phyloP scores from a whole-genome alignment of 176 grass and related monocot genomes.

The Rhynchospora pubera region DNA sequence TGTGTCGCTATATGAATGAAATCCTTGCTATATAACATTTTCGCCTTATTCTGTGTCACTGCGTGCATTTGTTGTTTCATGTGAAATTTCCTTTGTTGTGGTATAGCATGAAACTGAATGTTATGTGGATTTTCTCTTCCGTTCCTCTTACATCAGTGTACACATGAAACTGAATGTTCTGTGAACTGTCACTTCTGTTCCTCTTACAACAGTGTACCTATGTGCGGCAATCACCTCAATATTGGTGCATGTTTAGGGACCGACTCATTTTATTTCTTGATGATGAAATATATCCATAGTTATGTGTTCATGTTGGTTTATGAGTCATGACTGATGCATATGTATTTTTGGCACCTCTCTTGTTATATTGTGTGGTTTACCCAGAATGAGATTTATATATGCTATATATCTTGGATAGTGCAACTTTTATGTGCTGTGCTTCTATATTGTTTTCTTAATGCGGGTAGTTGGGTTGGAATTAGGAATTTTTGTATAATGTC shows the following conservation, averaged over 20 bases:
- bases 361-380: not conserved
- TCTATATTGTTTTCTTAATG: not conserved
- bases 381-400: constrained; percentile 1
- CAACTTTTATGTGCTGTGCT: not conserved
- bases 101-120: constrained; percentile 18
- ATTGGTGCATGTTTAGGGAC: not conserved
- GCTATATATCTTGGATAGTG: constrained; percentile 1
- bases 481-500: not conserved
- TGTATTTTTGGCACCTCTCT: not conserved
- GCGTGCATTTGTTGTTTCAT: not conserved
- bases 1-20: not conserved
- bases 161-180: constrained; percentile 3
- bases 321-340: not conserved
- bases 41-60: not conserved
- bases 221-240: not conserved
- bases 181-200: not conserved
- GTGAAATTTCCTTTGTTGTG: constrained; percentile 1
- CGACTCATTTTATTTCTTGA: not conserved
- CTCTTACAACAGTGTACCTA: not conserved
- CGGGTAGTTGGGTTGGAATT: not conserved
- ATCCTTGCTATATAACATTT: not conserved
- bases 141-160: not conserved
- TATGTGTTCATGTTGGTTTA: not conserved
- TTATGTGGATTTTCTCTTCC: not conserved
- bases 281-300: not conserved